A percentile compares a stretch with the other conserved stretches of the same genome.
These are phyloP conservation scores for Leishmania tropica DNA, from an alignment of 208 protist species.

Conservation along the genomic window DNA sequence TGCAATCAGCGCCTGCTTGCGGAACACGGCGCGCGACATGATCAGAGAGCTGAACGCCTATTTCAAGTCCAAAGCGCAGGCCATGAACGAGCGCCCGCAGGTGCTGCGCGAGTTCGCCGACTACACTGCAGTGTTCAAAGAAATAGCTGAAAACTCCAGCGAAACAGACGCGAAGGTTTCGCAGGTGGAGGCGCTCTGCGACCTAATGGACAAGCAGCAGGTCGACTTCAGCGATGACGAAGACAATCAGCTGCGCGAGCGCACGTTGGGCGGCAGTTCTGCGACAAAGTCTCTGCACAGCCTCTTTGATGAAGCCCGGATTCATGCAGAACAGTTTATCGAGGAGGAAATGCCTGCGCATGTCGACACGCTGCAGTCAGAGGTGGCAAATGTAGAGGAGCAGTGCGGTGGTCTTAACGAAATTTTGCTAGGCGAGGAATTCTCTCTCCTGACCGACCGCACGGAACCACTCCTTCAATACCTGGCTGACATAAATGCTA, in stretches of 20 bases:
- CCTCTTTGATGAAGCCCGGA: slow-evolving; percentile 81
- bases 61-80: slow-evolving; percentile 88
- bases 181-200: slow-evolving; percentile 88
- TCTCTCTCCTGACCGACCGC: slow-evolving; percentile 76
- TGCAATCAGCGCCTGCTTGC: slow-evolving; percentile 76
- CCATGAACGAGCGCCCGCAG: slow-evolving; percentile 79
- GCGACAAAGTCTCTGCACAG: slow-evolving; percentile 70
- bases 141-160: slow-evolving; percentile 49
- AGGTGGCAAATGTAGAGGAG: slow-evolving; percentile 84
- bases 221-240: slow-evolving; percentile 90
- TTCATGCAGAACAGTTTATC: slow-evolving; percentile 89
- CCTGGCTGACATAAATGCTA: slow-evolving; percentile 76
- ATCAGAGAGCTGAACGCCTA: slow-evolving; percentile 80
- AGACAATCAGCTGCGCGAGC: slow-evolving; percentile 89
- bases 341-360: slow-evolving; percentile 83
- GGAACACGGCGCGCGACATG: slow-evolving; percentile 55
- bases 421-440: slow-evolving; percentile 89
- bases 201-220: slow-evolving; percentile 91
- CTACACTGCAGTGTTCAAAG: slow-evolving; percentile 86
- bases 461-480: slow-evolving; percentile 88
- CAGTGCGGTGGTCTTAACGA: slow-evolving; percentile 85
- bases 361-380: slow-evolving; percentile 65
- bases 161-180: slow-evolving; percentile 68
- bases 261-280: slow-evolving; percentile 78
- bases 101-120: slow-evolving; percentile 82